Conservation (phyloP, 2,329 filamentous ascomycete genomes). For the Colletotrichum gigasporum region DNA sequence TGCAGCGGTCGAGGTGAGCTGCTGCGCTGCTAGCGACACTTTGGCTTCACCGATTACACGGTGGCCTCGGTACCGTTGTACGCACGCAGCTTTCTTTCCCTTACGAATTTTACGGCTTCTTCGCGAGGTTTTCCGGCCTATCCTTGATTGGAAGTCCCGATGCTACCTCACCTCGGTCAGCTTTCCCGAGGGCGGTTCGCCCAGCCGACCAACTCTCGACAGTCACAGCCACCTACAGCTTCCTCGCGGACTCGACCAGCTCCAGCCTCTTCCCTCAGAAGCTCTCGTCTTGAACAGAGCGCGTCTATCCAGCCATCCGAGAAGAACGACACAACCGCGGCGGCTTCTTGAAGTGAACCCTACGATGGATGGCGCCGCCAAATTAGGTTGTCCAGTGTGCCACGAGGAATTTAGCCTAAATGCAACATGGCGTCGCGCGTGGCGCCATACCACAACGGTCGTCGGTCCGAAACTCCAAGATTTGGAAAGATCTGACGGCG, state of each 20-base stretch:
- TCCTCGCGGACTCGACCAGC: no score
- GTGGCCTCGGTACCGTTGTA: background rate
- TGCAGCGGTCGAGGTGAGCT: no score
- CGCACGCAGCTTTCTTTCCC: background rate
- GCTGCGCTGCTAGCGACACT: no score
- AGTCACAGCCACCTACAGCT: background rate
- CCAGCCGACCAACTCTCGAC: background rate
- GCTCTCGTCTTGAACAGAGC: no score
- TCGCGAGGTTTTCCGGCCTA: background rate
- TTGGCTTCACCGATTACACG: no score
- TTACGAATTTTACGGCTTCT: slow-evolving; percentile 6
- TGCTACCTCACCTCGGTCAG: background rate
- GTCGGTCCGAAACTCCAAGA: slow-evolving; percentile 33
- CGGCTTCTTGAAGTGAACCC: background rate
- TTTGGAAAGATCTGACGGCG: slow-evolving; percentile 21
- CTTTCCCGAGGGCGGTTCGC: background rate
- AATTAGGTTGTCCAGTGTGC: slow-evolving; percentile 20
- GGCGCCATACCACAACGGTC: slow-evolving; percentile 32
- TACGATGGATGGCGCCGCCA: slow-evolving; percentile 11
- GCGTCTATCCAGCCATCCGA: no score
- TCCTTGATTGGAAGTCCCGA: background rate
- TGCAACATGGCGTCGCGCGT: slow-evolving; percentile 26
- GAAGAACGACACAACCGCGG: background rate
- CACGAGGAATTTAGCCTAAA: slow-evolving; percentile 31
- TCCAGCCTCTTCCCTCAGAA: no score